phyloP scores from a whole-genome alignment of 352 stramenopile genomes.

The Thalassiosira mediterranea region DNA sequence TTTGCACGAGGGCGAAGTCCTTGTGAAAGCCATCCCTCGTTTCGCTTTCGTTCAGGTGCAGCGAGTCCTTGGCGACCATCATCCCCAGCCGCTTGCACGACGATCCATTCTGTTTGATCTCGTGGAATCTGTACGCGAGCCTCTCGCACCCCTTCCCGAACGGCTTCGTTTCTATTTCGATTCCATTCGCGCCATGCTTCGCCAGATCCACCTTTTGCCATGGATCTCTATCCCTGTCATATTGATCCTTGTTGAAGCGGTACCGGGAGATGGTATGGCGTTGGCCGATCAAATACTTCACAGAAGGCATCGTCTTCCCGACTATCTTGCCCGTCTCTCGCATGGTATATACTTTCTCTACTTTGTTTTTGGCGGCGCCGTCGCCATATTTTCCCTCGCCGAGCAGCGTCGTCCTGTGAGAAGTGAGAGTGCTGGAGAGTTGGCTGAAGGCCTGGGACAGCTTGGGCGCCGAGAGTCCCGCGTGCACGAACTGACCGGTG shows the following conservation, averaged over 20 bases:
- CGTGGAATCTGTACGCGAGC: constrained; percentile 60
- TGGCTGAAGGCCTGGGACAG: constrained; percentile 44
- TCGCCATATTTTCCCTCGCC: constrained; percentile 1
- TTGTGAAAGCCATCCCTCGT: constrained; percentile 57
- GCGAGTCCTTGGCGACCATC: constrained; percentile 62
- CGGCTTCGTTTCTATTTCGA: constrained; percentile 53
- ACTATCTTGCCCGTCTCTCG: constrained; percentile 39
- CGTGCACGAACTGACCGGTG: constrained; percentile 47
- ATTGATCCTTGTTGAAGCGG: constrained; percentile 26
- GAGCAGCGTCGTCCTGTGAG: constrained; percentile 33
- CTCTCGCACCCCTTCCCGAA: constrained; percentile 61
- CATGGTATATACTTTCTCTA: constrained; percentile 36
- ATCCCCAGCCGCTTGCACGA: constrained; percentile 38
- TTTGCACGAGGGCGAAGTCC: constrained; percentile 53
- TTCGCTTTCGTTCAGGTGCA: constrained; percentile 37
- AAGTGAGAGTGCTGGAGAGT: constrained; percentile 53
- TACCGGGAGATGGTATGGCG: constrained; percentile 30
- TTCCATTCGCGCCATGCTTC: constrained; percentile 33
- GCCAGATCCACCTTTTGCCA: constrained; percentile 44
- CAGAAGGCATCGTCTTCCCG: constrained; percentile 25
- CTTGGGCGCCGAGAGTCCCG: constrained; percentile 38
- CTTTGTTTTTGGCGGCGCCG: constrained; percentile 1
- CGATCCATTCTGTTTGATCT: constrained; percentile 37
- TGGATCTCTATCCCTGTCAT: constrained; percentile 6
- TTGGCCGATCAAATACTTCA: constrained; percentile 20